Evolutionary conservation across 805 yeast genomes (phyloP).

Genomic region (Soucietia sequanensis): DNA sequence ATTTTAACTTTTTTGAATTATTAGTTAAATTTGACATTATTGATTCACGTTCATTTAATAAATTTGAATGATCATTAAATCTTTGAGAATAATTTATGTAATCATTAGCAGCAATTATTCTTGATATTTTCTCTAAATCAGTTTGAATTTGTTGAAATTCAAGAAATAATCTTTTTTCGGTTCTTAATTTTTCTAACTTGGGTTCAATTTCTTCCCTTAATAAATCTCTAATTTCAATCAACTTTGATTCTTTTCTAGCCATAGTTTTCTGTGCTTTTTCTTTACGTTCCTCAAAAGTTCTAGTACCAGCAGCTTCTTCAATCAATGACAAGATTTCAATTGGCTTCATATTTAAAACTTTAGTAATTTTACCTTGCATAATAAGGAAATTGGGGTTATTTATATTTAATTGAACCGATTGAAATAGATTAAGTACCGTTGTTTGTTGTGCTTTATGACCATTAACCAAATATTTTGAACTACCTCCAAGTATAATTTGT

Average conservation of each 20-base stretch:
- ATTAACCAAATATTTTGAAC: constrained; percentile 86
- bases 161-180: constrained; percentile 76
- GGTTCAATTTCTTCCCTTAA: constrained; percentile 91
- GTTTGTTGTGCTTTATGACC: constrained; percentile 97
- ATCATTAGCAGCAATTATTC: constrained; percentile 77
- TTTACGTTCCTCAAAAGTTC: constrained; percentile 90
- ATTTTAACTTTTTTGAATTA: constrained; percentile 44
- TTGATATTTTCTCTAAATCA: constrained; percentile 70
- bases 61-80: constrained; percentile 43
- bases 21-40: constrained; percentile 40
- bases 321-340: constrained; percentile 83
- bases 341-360: constrained; percentile 95
- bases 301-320: constrained; percentile 98
- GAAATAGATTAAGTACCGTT: constrained; percentile 85
- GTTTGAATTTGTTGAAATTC: constrained; percentile 86
- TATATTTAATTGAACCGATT: constrained; percentile 91
- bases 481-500: constrained; percentile 87
- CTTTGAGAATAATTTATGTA: constrained; percentile 45
- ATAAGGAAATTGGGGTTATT: constrained; percentile 96
- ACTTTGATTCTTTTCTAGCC: constrained; percentile 84
- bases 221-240: constrained; percentile 70
- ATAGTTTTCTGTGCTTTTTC: constrained; percentile 90
- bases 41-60: constrained; percentile 40
- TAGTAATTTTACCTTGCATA: constrained; percentile 98
- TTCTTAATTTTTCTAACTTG: constrained; percentile 73